phyloP scores from a whole-genome alignment of 805 yeast species.

The Sugiyamaella chiloensis region DNA sequence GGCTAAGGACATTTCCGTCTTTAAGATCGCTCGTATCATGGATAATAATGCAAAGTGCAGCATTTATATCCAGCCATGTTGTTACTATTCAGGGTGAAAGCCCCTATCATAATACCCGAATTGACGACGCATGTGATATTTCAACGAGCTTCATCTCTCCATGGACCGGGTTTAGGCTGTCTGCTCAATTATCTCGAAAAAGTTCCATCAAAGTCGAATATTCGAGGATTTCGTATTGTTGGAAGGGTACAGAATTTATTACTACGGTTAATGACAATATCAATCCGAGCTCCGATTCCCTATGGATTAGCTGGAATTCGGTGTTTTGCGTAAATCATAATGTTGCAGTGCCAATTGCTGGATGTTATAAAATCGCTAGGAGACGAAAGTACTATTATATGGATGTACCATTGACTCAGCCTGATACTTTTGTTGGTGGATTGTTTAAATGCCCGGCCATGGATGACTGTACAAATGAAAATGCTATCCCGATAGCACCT shows the following conservation, averaged over 20 bases:
- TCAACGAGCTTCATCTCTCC: conserved; percentile 21
- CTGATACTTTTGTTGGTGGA: conserved; percentile 63
- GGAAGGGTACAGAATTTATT: conserved; percentile 16
- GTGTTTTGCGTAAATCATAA: conserved; percentile 15
- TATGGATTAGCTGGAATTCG: conserved; percentile 17
- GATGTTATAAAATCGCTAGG: conserved; percentile 57
- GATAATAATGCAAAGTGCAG: too few species aligned
- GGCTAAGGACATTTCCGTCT: too few species aligned
- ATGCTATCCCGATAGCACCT: conserved; percentile 46
- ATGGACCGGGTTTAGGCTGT: conserved; percentile 24
- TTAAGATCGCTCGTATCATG: too few species aligned
- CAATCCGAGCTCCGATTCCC: background rate
- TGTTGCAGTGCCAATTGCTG: conserved; percentile 11
- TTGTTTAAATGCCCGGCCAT: conserved; percentile 43
- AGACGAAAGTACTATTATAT: conserved; percentile 50
- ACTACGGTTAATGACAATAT: conserved; percentile 1
- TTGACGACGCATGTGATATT: conserved; percentile 20
- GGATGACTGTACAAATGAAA: conserved; percentile 13
- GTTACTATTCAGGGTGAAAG: conserved; percentile 7
- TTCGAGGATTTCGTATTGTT: conserved; percentile 16
- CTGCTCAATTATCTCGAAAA: conserved; percentile 1
- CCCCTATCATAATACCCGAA: conserved; percentile 19
- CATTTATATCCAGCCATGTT: too few species aligned
- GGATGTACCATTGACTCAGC: conserved; percentile 47
- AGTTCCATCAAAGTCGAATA: background rate